Evolutionary conservation across 2,329 filamentous ascomycete species (phyloP).

Genomic region (Curvularia lunata): DNA sequence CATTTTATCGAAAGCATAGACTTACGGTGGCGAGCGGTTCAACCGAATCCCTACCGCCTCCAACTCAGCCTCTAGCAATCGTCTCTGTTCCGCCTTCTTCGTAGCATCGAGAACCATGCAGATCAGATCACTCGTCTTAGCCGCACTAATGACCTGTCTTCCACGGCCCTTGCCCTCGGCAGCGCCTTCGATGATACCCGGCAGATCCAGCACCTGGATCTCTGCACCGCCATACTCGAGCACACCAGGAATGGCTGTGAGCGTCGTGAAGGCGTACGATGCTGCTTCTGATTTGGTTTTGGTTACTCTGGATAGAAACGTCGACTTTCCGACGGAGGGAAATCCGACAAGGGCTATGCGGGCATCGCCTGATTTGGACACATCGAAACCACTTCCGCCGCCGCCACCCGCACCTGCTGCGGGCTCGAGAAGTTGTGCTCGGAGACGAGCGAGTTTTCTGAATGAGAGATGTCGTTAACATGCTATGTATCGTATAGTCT

Average conservation of each 20-base stretch:
- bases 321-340: constrained; percentile 97
- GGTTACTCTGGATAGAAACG: constrained; percentile 97
- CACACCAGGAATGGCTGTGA: constrained; percentile 96
- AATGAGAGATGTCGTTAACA: background rate
- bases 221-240: constrained; percentile 97
- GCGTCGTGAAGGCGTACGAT: constrained; percentile 94
- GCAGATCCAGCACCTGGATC: constrained; percentile 96
- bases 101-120: constrained; percentile 97
- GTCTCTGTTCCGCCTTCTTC: constrained; percentile 91
- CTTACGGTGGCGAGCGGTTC: constrained; percentile 85
- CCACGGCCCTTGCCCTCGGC: constrained; percentile 95
- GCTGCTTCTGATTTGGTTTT: constrained; percentile 97
- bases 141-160: constrained; percentile 94
- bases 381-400: constrained; percentile 81
- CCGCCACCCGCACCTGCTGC: constrained; percentile 77
- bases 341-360: constrained; percentile 98
- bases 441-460: constrained; percentile 93
- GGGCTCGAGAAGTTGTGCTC: constrained; percentile 93
- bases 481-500: background rate
- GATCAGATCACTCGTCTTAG: constrained; percentile 97
- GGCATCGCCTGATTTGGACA: constrained; percentile 95
- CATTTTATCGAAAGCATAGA: background rate
- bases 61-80: constrained; percentile 86
- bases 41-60: constrained; percentile 94
- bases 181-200: constrained; percentile 97